Evolutionary conservation across 208 protist genomes (phyloP).

Genomic region (Phytomonas sp.): DNA sequence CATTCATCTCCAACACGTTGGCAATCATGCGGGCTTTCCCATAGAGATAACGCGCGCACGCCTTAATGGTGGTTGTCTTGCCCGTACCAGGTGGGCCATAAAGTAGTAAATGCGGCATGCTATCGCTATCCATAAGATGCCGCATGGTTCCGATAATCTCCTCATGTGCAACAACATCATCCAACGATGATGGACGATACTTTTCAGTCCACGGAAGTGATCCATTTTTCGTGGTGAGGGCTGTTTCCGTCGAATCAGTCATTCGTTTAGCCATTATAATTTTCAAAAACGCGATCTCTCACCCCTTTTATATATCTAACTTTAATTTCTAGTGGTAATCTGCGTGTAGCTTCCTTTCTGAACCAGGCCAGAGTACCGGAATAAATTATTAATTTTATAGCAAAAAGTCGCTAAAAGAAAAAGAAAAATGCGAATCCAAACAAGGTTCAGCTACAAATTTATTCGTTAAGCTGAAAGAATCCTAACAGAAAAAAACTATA

Average conservation of each 20-base stretch:
- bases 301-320: background rate
- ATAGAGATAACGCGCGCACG: conserved; percentile 90
- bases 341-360: conserved; percentile 3
- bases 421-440: background rate
- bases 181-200: conserved; percentile 87
- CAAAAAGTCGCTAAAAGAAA: background rate
- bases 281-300: conserved; percentile 5
- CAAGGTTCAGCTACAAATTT: background rate
- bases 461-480: background rate
- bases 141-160: conserved; percentile 88
- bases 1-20: conserved; percentile 96
- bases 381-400: background rate
- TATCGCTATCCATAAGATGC: conserved; percentile 86
- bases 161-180: conserved; percentile 90
- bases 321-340: background rate
- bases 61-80: conserved; percentile 87
- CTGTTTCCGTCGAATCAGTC: conserved; percentile 12
- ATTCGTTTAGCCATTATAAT: conserved; percentile 12
- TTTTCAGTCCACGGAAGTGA: conserved; percentile 93
- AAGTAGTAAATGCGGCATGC: conserved; percentile 97
- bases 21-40: conserved; percentile 81
- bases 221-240: conserved; percentile 3
- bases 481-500: background rate
- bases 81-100: conserved; percentile 95
- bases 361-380: background rate